A percentile compares a stretch with the other conserved stretches of the same genome.
phyloP scores from a whole-genome alignment of 306 rosid genomes.

The Oxytropis ochrocephala region DNA sequence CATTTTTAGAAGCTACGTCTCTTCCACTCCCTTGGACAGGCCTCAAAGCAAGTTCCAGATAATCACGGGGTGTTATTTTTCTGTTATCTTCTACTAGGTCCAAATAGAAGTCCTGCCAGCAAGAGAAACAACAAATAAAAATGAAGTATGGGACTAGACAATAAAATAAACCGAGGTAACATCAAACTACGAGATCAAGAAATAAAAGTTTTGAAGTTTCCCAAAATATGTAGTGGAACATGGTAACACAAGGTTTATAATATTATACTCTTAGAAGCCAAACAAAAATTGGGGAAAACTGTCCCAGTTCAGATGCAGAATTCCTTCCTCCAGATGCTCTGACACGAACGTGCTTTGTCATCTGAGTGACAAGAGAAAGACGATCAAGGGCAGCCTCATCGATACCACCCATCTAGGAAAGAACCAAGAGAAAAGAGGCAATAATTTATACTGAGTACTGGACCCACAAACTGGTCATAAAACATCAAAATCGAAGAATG shows the following conservation, averaged over 20 bases:
- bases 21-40: slow-evolving; percentile 36
- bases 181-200: background rate
- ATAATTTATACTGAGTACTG: background rate
- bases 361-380: slow-evolving; percentile 86
- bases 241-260: background rate
- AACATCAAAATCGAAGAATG: background rate
- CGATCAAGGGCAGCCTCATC: slow-evolving; percentile 90
- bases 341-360: slow-evolving; percentile 74
- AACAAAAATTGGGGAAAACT: slow-evolving; percentile 86
- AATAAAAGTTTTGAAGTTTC: background rate
- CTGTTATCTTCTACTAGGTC: slow-evolving; percentile 72
- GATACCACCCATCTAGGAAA: slow-evolving; percentile 79
- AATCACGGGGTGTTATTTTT: slow-evolving; percentile 92
- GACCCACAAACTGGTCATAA: background rate
- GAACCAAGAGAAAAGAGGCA: background rate
- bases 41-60: slow-evolving; percentile 83
- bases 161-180: background rate
- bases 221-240: background rate
- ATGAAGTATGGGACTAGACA: background rate
- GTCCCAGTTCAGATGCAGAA: slow-evolving; percentile 78
- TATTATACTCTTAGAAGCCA: slow-evolving; percentile 83
- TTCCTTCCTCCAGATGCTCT: slow-evolving; percentile 77
- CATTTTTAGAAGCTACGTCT: slow-evolving; percentile 69
- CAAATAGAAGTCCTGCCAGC: slow-evolving; percentile 64
- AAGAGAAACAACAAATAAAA: background rate